phyloP scores from a whole-genome alignment of 1,284 basidiomycete species.

The Ganoderma lingzhi region DNA sequence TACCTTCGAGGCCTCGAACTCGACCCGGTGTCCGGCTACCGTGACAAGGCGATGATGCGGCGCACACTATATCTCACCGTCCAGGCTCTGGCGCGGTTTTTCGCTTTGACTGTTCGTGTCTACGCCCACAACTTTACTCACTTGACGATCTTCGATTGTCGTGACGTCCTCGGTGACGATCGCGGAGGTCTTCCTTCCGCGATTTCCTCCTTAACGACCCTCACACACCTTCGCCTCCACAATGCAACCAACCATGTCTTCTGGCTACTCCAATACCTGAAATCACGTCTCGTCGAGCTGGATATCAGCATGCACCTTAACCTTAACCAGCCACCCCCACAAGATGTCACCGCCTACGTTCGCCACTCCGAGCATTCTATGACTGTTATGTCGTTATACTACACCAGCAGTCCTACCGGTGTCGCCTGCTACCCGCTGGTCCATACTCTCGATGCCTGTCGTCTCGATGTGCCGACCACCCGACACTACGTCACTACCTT shows the following conservation, averaged over 20 bases:
- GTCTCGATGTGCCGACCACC: background rate
- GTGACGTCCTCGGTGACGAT: background rate
- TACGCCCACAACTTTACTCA: background rate
- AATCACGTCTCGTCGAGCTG: background rate
- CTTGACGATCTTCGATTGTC: background rate
- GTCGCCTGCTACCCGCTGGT: background rate
- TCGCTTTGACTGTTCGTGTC: background rate
- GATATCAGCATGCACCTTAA: background rate
- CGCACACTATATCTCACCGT: background rate
- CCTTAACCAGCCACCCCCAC: background rate
- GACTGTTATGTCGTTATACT: background rate
- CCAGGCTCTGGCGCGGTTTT: background rate
- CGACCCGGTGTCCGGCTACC: background rate
- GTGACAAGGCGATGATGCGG: background rate
- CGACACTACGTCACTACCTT: conserved; percentile 1
- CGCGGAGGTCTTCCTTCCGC: background rate
- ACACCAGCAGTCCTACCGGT: background rate
- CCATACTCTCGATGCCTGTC: background rate
- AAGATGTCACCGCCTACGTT: background rate
- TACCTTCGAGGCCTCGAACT: background rate
- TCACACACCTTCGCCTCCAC: background rate
- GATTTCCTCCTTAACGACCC: background rate
- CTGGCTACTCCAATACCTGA: background rate
- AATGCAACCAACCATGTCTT: background rate
- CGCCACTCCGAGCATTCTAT: background rate